Conservation (phyloP, 2,329 filamentous ascomycete species). For the Claviceps quebecensis region DNA sequence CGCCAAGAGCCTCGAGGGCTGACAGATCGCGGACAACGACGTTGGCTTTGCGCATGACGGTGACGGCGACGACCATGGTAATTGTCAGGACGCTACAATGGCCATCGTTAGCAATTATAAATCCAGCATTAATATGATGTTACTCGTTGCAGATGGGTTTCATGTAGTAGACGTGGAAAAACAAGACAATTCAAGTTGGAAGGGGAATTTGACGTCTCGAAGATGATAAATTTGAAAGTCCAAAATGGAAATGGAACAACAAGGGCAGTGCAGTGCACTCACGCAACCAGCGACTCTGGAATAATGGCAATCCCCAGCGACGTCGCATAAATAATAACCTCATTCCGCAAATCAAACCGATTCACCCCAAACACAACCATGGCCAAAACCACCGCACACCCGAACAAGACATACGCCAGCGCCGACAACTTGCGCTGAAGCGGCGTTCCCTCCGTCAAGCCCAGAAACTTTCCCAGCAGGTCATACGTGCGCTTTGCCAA, state of each 20-base stretch:
- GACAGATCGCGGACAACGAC: constrained; percentile 53
- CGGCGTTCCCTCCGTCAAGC: constrained; percentile 54
- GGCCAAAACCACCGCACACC: constrained; percentile 46
- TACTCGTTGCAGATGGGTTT: too few relatives aligned
- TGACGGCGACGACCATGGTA: constrained; percentile 53
- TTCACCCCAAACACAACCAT: constrained; percentile 46
- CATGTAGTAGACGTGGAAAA: too few relatives aligned
- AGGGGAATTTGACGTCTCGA: too few relatives aligned
- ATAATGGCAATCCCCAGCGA: constrained; percentile 49
- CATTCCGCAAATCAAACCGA: constrained; percentile 34
- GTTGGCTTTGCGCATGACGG: constrained; percentile 49
- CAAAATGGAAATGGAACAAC: not conserved
- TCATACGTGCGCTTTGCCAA: constrained; percentile 32
- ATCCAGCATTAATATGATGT: too few relatives aligned
- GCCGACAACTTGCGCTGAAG: constrained; percentile 66
- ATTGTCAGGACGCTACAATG: constrained; percentile 45
- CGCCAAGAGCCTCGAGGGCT: constrained; percentile 54
- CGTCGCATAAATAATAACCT: constrained; percentile 44
- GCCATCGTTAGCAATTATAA: too few relatives aligned
- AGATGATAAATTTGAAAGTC: not conserved
- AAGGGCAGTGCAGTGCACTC: constrained; percentile 18
- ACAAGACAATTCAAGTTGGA: too few relatives aligned
- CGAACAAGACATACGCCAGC: constrained; percentile 63
- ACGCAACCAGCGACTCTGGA: constrained; percentile 50
- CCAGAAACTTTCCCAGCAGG: constrained; percentile 43